Evolutionary conservation across 208 protist genomes (phyloP), one percentile per base, ranked within the genome.

Genomic region (Leishmania arabica): DNA sequence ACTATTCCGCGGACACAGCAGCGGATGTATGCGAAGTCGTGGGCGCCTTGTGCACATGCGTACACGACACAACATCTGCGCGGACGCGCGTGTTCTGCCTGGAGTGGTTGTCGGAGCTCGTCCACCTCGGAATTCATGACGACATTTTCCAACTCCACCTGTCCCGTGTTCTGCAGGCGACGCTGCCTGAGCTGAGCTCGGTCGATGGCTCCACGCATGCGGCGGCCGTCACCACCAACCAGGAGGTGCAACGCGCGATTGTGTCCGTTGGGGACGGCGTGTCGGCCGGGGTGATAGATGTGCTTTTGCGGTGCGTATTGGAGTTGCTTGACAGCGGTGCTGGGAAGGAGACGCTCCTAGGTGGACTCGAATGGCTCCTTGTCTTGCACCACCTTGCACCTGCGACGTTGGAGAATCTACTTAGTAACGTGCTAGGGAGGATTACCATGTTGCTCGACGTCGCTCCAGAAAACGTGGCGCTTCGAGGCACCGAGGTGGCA

Each of bases 291-390:
- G 82, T 82, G 21, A 74, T 73, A 1, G 82, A 82, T 31, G 45
- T 75, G 3, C 82, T 85, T 5, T 51, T 81, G 19, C 77, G 56
- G n/a, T 62, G 77, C 27, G 77, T 85, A n/a, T 5, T 78, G 73
- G 82, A 85, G 64, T 47, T 82, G 73, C 71, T 85, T 27, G 51
- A 71, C 65, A 70, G 71, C 64, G 76, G 73, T 66, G 82, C 76
- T 31, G 82, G 77, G 34, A 89, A 92, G 54, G 91, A 92, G 56
- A 86, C 87, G n/a, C 85, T 87, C 62, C 66, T 91, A 4, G 87
- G 85, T 0, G 75, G 82, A n/a, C 79, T 94, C 31, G 91, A 94
- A 71, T 94, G 91, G 91, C 84, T 93, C n/a, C 87, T 90, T 56
- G 75, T 92, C 5, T 45, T 90, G 51, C 83, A 84, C 60, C 84